Conservation (phyloP, 2,329 filamentous ascomycete genomes). For the Torrubiella hemipterigena region DNA sequence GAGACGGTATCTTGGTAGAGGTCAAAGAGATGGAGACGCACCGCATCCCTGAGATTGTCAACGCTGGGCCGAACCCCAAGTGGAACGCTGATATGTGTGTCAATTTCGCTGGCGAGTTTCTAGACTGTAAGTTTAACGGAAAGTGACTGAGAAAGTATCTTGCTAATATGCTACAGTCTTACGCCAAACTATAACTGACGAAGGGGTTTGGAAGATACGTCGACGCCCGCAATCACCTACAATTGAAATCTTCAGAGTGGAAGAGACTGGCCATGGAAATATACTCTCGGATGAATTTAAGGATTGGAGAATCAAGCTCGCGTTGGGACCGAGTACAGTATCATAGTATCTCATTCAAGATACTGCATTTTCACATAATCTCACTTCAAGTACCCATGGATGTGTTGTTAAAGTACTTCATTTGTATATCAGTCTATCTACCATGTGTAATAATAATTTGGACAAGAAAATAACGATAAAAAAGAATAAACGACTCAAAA, state of each 20-base stretch:
- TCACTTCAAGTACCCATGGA: constrained; percentile 4
- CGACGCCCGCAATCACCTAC: constrained; percentile 47
- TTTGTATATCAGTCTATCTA: too few species aligned
- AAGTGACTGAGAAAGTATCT: background rate
- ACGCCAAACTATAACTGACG: constrained; percentile 49
- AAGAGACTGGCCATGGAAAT: constrained; percentile 62
- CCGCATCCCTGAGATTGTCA: constrained; percentile 64
- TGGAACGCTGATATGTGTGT: constrained; percentile 95
- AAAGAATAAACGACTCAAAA: too few species aligned
- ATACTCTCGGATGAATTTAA: constrained; percentile 71
- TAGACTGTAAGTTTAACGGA: constrained; percentile 51
- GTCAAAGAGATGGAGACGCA: constrained; percentile 73
- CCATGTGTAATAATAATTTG: too few species aligned
- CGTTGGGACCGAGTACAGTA: constrained; percentile 17
- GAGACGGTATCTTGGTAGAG: constrained; percentile 55
- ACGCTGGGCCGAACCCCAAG: constrained; percentile 47
- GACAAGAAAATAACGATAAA: too few species aligned
- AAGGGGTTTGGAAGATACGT: constrained; percentile 72
- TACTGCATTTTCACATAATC: background rate
- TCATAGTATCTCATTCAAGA: background rate
- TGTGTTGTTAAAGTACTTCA: too few species aligned
- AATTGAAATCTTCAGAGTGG: constrained; percentile 64
- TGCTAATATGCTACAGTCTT: constrained; percentile 37
- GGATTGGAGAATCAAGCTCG: constrained; percentile 55
- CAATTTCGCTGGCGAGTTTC: constrained; percentile 69